These are phyloP conservation scores for Sphaerulina populicola DNA, from an alignment of 2,329 filamentous ascomycete species.

Conservation along the genomic window DNA sequence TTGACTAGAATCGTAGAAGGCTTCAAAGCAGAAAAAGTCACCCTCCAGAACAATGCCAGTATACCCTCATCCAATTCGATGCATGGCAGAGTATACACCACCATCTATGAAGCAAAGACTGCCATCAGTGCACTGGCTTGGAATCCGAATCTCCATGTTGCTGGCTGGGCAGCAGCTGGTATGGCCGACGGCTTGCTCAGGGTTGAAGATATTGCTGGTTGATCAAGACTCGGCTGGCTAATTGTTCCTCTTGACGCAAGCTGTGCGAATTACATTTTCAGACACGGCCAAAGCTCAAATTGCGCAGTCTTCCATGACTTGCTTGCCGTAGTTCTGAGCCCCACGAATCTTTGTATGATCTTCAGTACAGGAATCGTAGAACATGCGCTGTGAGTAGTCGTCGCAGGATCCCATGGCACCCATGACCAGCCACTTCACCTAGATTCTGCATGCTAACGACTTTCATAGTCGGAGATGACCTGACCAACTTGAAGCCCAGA, in stretches of 20 bases:
- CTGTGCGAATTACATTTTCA: background rate
- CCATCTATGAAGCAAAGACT: constrained; percentile 40
- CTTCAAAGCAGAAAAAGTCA: constrained; percentile 31
- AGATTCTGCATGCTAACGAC: background rate
- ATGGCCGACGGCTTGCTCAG: constrained; percentile 43
- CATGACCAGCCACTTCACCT: constrained; percentile 1
- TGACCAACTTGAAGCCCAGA: background rate
- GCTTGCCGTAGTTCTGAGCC: constrained; percentile 4
- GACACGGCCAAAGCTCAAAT: background rate
- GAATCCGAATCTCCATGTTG: constrained; percentile 45
- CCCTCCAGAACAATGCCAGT: constrained; percentile 11
- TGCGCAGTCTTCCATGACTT: background rate
- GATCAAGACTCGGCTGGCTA: background rate
- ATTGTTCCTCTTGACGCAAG: background rate
- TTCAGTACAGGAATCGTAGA: background rate
- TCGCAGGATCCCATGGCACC: background rate
- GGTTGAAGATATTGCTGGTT: constrained; percentile 40
- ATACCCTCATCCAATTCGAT: constrained; percentile 18
- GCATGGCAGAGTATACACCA: constrained; percentile 28
- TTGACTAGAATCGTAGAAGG: constrained; percentile 37
- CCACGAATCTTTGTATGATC: background rate
- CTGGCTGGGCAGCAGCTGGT: constrained; percentile 46
- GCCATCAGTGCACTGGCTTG: constrained; percentile 41
- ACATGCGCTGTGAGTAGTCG: background rate
- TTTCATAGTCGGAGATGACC: background rate